Conservation (phyloP, 352 stramenopile genomes). For the Pythium insidiosum region DNA sequence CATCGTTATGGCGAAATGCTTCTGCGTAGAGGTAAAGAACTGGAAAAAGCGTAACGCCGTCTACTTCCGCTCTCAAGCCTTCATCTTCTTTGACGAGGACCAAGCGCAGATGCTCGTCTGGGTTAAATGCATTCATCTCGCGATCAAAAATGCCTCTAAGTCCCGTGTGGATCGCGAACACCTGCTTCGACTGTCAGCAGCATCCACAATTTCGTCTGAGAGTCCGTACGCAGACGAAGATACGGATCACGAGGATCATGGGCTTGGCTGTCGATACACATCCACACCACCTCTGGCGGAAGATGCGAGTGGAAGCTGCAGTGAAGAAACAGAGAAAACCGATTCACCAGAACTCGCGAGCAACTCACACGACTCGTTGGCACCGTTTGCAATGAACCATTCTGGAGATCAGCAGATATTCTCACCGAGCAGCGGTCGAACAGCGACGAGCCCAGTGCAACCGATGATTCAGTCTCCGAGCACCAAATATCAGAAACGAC, state of each 20-base stretch:
- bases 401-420: too few species aligned
- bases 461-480: background rate
- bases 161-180: slow-evolving; percentile 17
- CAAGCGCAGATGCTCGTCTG: slow-evolving; percentile 58
- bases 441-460: background rate
- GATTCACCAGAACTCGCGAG: too few species aligned
- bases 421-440: slow-evolving; percentile 3
- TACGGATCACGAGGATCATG: too few species aligned
- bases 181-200: slow-evolving; percentile 25
- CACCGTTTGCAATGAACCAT: too few species aligned
- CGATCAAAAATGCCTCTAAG: slow-evolving; percentile 43
- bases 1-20: slow-evolving; percentile 71
- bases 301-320: too few species aligned
- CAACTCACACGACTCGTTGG: too few species aligned
- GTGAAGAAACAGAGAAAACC: too few species aligned
- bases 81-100: slow-evolving; percentile 70
- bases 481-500: background rate
- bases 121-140: slow-evolving; percentile 70
- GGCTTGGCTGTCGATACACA: too few species aligned
- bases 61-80: slow-evolving; percentile 45
- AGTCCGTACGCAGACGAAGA: too few species aligned
- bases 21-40: slow-evolving; percentile 55
- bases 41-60: slow-evolving; percentile 69
- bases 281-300: too few species aligned
- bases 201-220: slow-evolving; percentile 6